Conservation (phyloP, 1,284 basidiomycete species). For the Wolfiporia cocos region DNA sequence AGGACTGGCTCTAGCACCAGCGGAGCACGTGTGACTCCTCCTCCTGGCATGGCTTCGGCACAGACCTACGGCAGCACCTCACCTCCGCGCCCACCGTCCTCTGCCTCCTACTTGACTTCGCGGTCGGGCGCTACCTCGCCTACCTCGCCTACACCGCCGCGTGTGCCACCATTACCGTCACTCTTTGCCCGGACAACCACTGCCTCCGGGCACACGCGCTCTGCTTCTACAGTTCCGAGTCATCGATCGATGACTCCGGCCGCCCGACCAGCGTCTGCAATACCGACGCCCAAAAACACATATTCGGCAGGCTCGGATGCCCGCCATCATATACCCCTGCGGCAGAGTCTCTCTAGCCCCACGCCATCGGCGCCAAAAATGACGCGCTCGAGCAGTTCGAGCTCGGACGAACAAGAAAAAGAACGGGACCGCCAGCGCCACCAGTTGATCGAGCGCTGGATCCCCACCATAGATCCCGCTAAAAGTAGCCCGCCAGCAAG, state of each 20-base stretch:
- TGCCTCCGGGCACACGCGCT: constrained; percentile 19
- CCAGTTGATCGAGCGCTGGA: constrained; percentile 28
- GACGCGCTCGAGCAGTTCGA: constrained; percentile 24
- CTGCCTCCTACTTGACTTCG: constrained; percentile 15
- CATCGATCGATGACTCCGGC: constrained; percentile 24
- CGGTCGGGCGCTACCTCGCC: constrained; percentile 27
- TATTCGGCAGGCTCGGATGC: constrained; percentile 15
- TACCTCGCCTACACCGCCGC: constrained; percentile 22
- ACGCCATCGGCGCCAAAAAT: constrained; percentile 27
- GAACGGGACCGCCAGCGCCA: constrained; percentile 23
- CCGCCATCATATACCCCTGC: constrained; percentile 20
- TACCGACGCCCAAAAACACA: constrained; percentile 15
- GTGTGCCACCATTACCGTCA: constrained; percentile 19
- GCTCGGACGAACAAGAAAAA: constrained; percentile 27
- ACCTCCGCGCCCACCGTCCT: constrained; percentile 23
- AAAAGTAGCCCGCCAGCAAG: constrained; percentile 21
- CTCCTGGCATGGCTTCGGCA: constrained; percentile 14
- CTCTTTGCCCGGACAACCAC: constrained; percentile 22
- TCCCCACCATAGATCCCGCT: constrained; percentile 21
- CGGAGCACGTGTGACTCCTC: constrained; percentile 18
- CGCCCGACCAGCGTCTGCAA: constrained; percentile 22
- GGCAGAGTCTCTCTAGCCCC: constrained; percentile 22
- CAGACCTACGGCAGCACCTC: constrained; percentile 16
- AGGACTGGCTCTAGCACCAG: constrained; percentile 15
- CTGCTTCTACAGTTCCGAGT: constrained; percentile 15